Evolutionary conservation across 2,329 filamentous ascomycete genomes (phyloP), one percentile per base, ranked within the genome.

Genomic region (Pestalotiopsis sp.): DNA sequence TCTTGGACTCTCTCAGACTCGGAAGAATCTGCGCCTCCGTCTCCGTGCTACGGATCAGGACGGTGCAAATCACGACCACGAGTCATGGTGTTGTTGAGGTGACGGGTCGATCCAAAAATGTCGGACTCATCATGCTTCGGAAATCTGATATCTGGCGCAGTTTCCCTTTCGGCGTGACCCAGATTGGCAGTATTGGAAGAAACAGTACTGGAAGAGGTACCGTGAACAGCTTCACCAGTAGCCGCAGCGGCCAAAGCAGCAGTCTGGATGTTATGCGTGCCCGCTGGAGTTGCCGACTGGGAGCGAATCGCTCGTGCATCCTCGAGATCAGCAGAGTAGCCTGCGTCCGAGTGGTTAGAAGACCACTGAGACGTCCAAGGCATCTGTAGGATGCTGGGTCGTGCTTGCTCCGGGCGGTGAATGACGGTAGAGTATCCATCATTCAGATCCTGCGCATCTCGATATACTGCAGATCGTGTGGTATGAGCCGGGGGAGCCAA

Each of bases 381-480:
- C 49, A 66, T 49, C 5, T 45, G 63, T 11, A 73, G 66, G 1
- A 65, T 27, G 31, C 59, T 41, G 17, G 65, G 67, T n/a, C 67
- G 71, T 41, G 68, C 71, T 41, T 68, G 70, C 23, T 63, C 66
- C 3, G 68, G 72, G 17, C 69, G 68, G 9, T 69, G 56, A 27
- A 69, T 66, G 25, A 74, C 68, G 4, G 73, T 75, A 31, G 70
- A 13, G 1, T 20, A 6, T 14, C 49, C 49, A n/a, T 58, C 49
- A 20, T 12, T 25, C 13, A 58, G 17, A 17, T 39, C 67, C 31
- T 70, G 69, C n/a, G 70, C 45, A 36, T 69, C 63, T 25, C 25
- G 38, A 39, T 36, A 67, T 63, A 7, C 31, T 20, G 9, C 20
- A 14, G 57, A 17, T 13, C 25, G 23, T 59, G 45, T 20, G 20